A percentile compares a stretch with the other conserved stretches of the same genome.
These are phyloP conservation scores for Priceomyces medius DNA, from an alignment of 805 yeast genomes.

Conservation along the genomic window DNA sequence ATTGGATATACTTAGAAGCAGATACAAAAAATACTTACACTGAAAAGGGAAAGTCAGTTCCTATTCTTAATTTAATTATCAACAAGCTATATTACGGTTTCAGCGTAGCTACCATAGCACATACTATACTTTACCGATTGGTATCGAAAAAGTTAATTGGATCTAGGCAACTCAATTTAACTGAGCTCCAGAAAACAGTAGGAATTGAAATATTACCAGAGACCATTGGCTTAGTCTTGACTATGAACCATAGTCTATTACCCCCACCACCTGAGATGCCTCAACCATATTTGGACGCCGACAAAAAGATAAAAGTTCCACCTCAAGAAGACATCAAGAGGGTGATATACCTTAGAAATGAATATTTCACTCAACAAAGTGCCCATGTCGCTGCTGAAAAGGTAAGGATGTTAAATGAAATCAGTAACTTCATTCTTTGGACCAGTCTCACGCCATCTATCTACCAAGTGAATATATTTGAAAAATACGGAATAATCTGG, in stretches of 20 bases:
- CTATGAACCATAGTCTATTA: slow-evolving; percentile 23
- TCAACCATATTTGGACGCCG: slow-evolving; percentile 41
- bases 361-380: slow-evolving; percentile 38
- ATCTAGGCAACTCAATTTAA: slow-evolving; percentile 9
- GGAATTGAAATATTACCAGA: slow-evolving; percentile 23
- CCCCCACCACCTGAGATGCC: slow-evolving; percentile 46
- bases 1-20: slow-evolving; percentile 8
- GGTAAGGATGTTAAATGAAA: slow-evolving; percentile 35
- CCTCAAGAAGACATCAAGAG: slow-evolving; percentile 29
- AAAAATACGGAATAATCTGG: slow-evolving; percentile 23
- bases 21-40: slow-evolving; percentile 7
- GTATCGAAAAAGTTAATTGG: slow-evolving; percentile 9
- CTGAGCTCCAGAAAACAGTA: slow-evolving; percentile 8
- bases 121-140: slow-evolving; percentile 8
- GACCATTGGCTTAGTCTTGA: slow-evolving; percentile 31
- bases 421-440: slow-evolving; percentile 33
- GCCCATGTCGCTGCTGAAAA: slow-evolving; percentile 43
- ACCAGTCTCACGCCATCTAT: slow-evolving; percentile 21
- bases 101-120: slow-evolving; percentile 9
- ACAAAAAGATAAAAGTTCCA: slow-evolving; percentile 40
- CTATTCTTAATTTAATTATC: slow-evolving; percentile 5
- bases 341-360: slow-evolving; percentile 32
- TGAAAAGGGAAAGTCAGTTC: slow-evolving; percentile 6
- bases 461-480: slow-evolving; percentile 20
- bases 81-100: slow-evolving; percentile 5